Evolutionary conservation across 164 flowering plant genomes (phyloP).

Genomic region (Vitis labrusca): DNA sequence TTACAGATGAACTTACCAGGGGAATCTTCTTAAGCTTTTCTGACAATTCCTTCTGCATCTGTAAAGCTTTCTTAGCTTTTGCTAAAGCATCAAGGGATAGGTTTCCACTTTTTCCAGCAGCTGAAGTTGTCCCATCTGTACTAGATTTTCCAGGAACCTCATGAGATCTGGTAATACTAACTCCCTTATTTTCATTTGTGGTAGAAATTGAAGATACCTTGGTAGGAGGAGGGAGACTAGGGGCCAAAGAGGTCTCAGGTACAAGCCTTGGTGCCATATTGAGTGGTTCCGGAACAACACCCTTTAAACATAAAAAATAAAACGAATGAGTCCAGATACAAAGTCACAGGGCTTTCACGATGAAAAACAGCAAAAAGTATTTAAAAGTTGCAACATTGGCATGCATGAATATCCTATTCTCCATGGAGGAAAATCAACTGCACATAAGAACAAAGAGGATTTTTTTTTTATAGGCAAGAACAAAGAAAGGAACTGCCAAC

Average conservation of each 20-base stretch:
- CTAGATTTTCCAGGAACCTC: conserved; percentile 99
- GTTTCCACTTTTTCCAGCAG: conserved; percentile 79
- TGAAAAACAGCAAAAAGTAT: background rate
- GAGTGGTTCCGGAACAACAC: conserved; percentile 43
- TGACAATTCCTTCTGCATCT: conserved; percentile 79
- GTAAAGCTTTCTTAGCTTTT: conserved; percentile 88
- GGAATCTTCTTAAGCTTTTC: conserved; percentile 87
- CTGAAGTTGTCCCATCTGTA: conserved; percentile 94
- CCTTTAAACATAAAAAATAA: conserved; percentile 37
- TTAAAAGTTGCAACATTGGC: no score
- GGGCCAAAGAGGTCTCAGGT: conserved; percentile 36
- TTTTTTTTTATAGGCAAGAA: no score
- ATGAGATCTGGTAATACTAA: conserved; percentile 97
- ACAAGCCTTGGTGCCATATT: conserved; percentile 31
- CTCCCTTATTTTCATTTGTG: conserved; percentile 98
- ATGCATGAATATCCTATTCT: background rate
- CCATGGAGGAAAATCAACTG: no score
- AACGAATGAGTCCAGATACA: conserved; percentile 9
- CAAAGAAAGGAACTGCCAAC: no score
- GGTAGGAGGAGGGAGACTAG: conserved; percentile 47
- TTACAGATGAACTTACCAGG: conserved; percentile 44
- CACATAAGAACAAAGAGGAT: no score
- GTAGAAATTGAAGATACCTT: conserved; percentile 99
- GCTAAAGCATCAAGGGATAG: conserved; percentile 91
- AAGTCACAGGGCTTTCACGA: background rate